Conservation (phyloP, 192 early-diverging fungal species). For the Coemansia aciculifera region DNA sequence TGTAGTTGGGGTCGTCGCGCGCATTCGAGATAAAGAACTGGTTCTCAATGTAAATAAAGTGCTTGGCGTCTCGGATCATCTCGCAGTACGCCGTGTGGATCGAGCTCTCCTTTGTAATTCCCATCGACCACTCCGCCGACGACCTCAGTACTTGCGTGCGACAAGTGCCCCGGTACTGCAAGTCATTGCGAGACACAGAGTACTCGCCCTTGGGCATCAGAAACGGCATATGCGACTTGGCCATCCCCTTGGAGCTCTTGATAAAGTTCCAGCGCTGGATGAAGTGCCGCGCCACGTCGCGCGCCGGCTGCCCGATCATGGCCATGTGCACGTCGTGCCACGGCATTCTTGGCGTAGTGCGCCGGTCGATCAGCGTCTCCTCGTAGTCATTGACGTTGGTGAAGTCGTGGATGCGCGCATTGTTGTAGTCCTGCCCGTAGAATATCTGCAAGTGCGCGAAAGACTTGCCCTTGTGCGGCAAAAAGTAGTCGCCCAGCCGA, state of each 20-base stretch:
- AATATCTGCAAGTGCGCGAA: constrained; percentile 54
- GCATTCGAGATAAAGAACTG: constrained; percentile 81
- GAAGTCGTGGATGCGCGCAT: constrained; percentile 83
- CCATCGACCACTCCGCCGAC: constrained; percentile 66
- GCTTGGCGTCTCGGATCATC: constrained; percentile 68
- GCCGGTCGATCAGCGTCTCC: constrained; percentile 56
- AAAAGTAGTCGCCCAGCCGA: constrained; percentile 68
- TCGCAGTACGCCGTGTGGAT: constrained; percentile 81
- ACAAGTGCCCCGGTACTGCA: constrained; percentile 61
- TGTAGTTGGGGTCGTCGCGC: constrained; percentile 50
- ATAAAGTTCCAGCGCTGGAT: constrained; percentile 88
- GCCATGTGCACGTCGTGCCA: constrained; percentile 86
- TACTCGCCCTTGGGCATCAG: constrained; percentile 70
- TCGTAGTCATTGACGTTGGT: constrained; percentile 57
- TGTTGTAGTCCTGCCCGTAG: constrained; percentile 82
- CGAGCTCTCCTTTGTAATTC: constrained; percentile 66
- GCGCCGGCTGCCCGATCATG: constrained; percentile 74
- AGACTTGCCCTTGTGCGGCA: constrained; percentile 48
- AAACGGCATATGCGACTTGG: constrained; percentile 60
- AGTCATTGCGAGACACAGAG: constrained; percentile 58
- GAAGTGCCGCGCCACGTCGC: constrained; percentile 81
- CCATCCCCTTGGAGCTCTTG: constrained; percentile 69
- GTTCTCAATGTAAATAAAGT: constrained; percentile 90
- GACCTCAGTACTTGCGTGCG: constrained; percentile 69
- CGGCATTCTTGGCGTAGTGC: constrained; percentile 71